Conservation (phyloP, 192 early-diverging fungal species). For the Phlyctochytrium bullatum region DNA sequence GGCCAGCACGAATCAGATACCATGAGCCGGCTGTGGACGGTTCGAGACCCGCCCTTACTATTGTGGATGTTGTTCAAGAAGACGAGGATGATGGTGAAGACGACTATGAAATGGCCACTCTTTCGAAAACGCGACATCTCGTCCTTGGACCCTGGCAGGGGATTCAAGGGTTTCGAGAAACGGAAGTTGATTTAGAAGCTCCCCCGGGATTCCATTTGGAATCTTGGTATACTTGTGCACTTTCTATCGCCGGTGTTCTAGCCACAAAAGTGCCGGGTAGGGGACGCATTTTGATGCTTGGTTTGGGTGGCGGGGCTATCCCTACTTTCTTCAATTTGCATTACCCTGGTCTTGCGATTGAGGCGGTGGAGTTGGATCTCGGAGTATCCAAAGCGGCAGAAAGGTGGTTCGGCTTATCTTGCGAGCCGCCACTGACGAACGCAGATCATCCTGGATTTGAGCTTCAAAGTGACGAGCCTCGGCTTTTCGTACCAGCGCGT, state of each 20-base stretch:
- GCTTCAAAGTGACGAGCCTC: slow-evolving; percentile 17
- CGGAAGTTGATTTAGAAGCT: slow-evolving; percentile 24
- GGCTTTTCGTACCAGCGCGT: slow-evolving; percentile 7
- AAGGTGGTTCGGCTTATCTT: slow-evolving; percentile 27
- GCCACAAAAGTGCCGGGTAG: slow-evolving; percentile 19
- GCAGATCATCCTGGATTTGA: slow-evolving; percentile 12
- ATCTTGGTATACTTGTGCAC: slow-evolving; percentile 32
- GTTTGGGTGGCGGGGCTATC: slow-evolving; percentile 26
- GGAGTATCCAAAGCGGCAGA: slow-evolving; percentile 21
- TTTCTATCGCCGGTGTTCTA: slow-evolving; percentile 13
- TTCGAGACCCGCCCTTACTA: slow-evolving; percentile 16
- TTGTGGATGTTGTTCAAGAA: slow-evolving; percentile 30
- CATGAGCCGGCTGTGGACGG: slow-evolving; percentile 24
- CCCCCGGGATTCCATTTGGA: slow-evolving; percentile 26
- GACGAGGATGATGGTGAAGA: slow-evolving; percentile 28
- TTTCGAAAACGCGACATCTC: slow-evolving; percentile 22
- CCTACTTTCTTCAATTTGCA: slow-evolving; percentile 16
- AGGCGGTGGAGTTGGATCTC: slow-evolving; percentile 23
- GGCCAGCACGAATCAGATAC: slow-evolving; percentile 28
- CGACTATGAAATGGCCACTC: slow-evolving; percentile 13
- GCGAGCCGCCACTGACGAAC: slow-evolving; percentile 7
- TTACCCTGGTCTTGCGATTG: slow-evolving; percentile 21
- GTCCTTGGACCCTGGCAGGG: slow-evolving; percentile 32
- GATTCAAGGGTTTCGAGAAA: slow-evolving; percentile 23
- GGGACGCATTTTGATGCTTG: slow-evolving; percentile 14